phyloP scores from a whole-genome alignment of 495 filamentous ascomycete genomes.

The Talaromyces trachyspermus region DNA sequence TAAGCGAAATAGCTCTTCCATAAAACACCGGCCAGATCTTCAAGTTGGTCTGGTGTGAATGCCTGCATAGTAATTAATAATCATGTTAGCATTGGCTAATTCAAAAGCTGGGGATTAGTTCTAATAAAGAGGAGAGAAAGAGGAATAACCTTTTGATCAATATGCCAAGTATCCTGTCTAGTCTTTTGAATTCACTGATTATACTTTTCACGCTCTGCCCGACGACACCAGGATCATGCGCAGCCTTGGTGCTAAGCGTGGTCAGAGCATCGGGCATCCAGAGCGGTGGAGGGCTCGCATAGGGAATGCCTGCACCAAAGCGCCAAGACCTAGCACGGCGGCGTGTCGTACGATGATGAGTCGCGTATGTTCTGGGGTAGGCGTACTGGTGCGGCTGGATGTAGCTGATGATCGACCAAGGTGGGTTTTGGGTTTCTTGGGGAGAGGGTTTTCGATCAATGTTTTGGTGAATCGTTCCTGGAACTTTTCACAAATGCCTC shows the following conservation, averaged over 20 bases:
- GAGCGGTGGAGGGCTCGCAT: conserved; percentile 78
- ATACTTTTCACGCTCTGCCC: conserved; percentile 97
- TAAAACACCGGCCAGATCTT: conserved; percentile 90
- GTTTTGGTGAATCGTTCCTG: conserved; percentile 73
- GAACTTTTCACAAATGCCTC: conserved; percentile 65
- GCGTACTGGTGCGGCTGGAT: conserved; percentile 57
- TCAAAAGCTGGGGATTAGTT: no score
- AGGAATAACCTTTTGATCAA: conserved; percentile 80
- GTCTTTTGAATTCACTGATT: conserved; percentile 99
- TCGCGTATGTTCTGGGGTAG: conserved; percentile 76
- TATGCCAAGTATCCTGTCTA: conserved; percentile 96
- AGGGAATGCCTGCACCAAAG: conserved; percentile 93
- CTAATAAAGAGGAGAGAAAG: not conserved
- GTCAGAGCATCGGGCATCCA: conserved; percentile 96
- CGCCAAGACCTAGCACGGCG: conserved; percentile 85
- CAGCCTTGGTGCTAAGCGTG: conserved; percentile 73
- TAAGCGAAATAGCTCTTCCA: conserved; percentile 99
- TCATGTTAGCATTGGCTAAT: conserved; percentile 27
- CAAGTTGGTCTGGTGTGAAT: conserved; percentile 84
- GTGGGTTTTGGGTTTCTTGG: conserved; percentile 54
- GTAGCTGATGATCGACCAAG: conserved; percentile 31
- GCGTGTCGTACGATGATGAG: conserved; percentile 80
- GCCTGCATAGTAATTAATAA: conserved; percentile 46
- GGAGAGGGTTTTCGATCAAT: conserved; percentile 73
- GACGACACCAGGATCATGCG: conserved; percentile 83